Percentiles rank a stretch among this genome's conserved stretches.
phyloP scores from a whole-genome alignment of 2,329 filamentous ascomycete genomes.

The Scedosporium boydii region DNA sequence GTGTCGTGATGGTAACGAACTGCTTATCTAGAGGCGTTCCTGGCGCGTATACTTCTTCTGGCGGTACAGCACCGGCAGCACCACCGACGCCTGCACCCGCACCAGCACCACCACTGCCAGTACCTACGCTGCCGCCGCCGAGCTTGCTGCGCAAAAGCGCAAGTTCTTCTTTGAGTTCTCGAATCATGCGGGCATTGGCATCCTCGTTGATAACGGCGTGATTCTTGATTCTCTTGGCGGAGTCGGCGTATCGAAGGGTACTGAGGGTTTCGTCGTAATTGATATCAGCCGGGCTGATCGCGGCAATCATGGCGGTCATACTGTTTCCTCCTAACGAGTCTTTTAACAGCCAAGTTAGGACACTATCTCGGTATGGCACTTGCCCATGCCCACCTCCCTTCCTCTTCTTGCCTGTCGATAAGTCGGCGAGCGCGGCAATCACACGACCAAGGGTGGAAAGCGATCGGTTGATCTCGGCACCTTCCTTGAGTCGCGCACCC shows the following conservation, averaged over 20 bases:
- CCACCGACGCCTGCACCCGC: constrained; percentile 31
- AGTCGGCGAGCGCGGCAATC: constrained; percentile 87
- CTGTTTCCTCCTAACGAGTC: constrained; percentile 97
- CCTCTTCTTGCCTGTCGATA: constrained; percentile 76
- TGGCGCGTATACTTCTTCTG: constrained; percentile 80
- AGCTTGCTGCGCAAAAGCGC: constrained; percentile 80
- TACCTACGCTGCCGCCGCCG: constrained; percentile 38
- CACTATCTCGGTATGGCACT: constrained; percentile 94
- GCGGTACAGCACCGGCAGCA: constrained; percentile 31
- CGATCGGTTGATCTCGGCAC: constrained; percentile 96
- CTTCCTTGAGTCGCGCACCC: constrained; percentile 88
- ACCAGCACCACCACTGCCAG: constrained; percentile 33
- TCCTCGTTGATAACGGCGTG: constrained; percentile 99
- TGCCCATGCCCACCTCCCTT: constrained; percentile 60
- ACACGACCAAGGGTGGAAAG: constrained; percentile 94
- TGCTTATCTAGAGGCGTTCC: constrained; percentile 91
- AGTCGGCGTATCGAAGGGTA: constrained; percentile 92
- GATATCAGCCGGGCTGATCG: constrained; percentile 95
- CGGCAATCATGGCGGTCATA: constrained; percentile 99
- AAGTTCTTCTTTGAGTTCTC: constrained; percentile 93
- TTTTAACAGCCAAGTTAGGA: constrained; percentile 93
- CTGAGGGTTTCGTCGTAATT: constrained; percentile 98
- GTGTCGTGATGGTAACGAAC: constrained; percentile 83
- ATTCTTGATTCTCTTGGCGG: constrained; percentile 98
- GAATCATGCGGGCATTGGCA: constrained; percentile 96